Evolutionary conservation across 140 eudicot species (phyloP).

Genomic region (Anethum foeniculum): DNA sequence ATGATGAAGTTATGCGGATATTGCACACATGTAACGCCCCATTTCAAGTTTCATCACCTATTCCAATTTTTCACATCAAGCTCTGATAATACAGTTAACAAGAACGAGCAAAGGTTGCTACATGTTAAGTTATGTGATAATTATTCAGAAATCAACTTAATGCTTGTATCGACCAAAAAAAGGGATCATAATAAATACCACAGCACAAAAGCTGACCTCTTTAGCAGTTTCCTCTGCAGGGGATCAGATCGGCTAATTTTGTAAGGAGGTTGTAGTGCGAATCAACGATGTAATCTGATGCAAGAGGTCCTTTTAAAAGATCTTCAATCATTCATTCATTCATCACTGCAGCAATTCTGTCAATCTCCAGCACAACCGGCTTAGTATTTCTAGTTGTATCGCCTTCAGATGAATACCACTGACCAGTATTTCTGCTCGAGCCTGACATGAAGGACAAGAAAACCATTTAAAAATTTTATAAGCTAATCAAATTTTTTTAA

Average conservation of each 20-base stretch:
- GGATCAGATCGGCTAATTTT: too few species aligned
- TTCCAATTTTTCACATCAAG: neutral
- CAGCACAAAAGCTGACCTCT: constrained; percentile 80
- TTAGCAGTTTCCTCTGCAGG: constrained; percentile 12
- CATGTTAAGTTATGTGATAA: neutral
- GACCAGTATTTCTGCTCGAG: too few species aligned
- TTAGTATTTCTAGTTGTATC: too few species aligned
- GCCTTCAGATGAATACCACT: too few species aligned
- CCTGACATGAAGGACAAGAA: neutral
- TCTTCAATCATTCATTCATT: constrained; percentile 35
- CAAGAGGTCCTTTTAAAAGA: neutral
- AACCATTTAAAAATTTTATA: too few species aligned
- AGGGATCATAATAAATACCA: constrained; percentile 63
- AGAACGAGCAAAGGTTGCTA: neutral
- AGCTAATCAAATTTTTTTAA: too few species aligned
- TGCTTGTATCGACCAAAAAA: constrained; percentile 25
- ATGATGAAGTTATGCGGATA: neutral
- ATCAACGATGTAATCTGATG: too few species aligned
- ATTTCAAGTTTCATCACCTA: too few species aligned
- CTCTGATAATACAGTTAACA: neutral
- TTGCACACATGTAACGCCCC: neutral
- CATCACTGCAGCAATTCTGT: constrained; percentile 23
- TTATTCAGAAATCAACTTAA: too few species aligned
- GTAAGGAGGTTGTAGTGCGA: too few species aligned
- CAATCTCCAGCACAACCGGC: too few species aligned